Evolutionary conservation across 2,329 filamentous ascomycete genomes (phyloP).

Genomic region (Mycocentrospora acerina): DNA sequence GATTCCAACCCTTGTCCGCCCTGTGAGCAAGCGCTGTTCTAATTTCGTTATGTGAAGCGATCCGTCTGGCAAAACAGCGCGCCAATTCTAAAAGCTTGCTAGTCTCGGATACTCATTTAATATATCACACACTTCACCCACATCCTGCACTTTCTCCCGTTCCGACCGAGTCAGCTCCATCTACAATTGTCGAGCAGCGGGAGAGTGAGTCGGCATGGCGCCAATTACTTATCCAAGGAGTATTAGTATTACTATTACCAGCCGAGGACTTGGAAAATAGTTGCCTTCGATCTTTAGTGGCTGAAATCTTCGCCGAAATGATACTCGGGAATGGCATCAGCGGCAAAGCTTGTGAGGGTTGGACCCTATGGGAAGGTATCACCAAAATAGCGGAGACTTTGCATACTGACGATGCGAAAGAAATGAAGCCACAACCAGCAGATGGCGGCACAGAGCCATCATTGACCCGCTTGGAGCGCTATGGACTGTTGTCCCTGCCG

Average conservation of each 20-base stretch:
- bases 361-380: slow-evolving; percentile 83
- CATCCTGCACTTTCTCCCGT: slow-evolving; percentile 79
- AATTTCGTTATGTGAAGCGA: slow-evolving; percentile 57
- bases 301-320: slow-evolving; percentile 86
- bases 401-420: slow-evolving; percentile 36
- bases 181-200: slow-evolving; percentile 61
- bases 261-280: slow-evolving; percentile 90
- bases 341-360: slow-evolving; percentile 80
- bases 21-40: slow-evolving; percentile 18
- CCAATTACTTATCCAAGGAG: slow-evolving; percentile 80
- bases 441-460: slow-evolving; percentile 28
- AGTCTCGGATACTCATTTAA: slow-evolving; percentile 61
- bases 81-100: slow-evolving; percentile 61
- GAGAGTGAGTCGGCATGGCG: slow-evolving; percentile 83
- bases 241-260: slow-evolving; percentile 80
- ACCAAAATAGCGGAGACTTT: slow-evolving; percentile 65
- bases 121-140: slow-evolving; percentile 83
- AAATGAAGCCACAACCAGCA: slow-evolving; percentile 30
- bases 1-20: slow-evolving; percentile 23
- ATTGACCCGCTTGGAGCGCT: slow-evolving; percentile 56
- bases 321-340: slow-evolving; percentile 81
- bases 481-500: slow-evolving; percentile 53
- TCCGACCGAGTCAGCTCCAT: slow-evolving; percentile 58
- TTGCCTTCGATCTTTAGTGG: slow-evolving; percentile 79
- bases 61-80: slow-evolving; percentile 64